Evolutionary conservation across 2,329 filamentous ascomycete species (phyloP).

Genomic region (Epichloe scottii): DNA sequence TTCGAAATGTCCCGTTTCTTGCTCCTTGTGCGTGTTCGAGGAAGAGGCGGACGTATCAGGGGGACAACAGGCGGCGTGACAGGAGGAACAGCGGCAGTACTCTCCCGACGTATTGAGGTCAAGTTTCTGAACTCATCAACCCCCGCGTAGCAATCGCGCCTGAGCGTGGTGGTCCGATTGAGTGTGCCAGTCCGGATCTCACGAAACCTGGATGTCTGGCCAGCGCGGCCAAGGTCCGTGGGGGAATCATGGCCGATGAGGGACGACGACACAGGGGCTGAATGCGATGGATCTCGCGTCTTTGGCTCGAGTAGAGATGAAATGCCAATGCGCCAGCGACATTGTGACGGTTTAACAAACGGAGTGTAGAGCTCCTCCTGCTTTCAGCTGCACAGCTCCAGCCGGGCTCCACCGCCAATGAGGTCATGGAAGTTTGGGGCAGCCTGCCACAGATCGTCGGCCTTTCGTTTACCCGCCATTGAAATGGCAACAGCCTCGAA

Average conservation of each 20-base stretch:
- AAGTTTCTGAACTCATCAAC: background rate
- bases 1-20: constrained; percentile 72
- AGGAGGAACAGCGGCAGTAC: constrained; percentile 7
- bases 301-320: background rate
- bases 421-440: constrained; percentile 8
- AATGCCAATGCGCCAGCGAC: background rate
- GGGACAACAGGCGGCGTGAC: constrained; percentile 2
- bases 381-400: background rate
- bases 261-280: background rate
- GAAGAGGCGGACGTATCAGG: constrained; percentile 7
- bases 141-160: background rate
- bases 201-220: constrained; percentile 8
- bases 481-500: background rate
- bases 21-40: constrained; percentile 31
- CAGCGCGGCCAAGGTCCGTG: constrained; percentile 13
- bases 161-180: background rate
- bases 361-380: background rate
- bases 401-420: constrained; percentile 4
- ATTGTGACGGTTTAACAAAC: background rate
- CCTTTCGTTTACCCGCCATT: background rate
- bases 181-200: background rate
- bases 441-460: background rate
- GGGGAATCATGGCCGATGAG: constrained; percentile 15
- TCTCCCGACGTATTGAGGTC: constrained; percentile 11
- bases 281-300: background rate